A percentile compares a stretch with the other conserved stretches of the same genome.
phyloP scores from a whole-genome alignment of 78 protist species.

The Tieghemostelium lacteum region DNA sequence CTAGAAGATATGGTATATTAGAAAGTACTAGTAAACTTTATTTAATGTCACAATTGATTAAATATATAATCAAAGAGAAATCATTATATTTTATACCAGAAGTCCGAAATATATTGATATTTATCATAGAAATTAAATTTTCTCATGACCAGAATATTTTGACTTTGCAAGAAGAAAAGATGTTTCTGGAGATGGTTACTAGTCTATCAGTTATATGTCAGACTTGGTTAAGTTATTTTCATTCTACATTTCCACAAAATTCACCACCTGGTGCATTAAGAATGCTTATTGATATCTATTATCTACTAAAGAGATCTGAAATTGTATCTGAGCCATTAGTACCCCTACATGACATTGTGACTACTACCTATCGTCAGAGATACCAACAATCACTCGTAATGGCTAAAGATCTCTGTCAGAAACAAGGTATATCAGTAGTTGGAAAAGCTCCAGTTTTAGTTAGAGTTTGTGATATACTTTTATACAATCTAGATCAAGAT shows the following conservation, averaged over 20 bases:
- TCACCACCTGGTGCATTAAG: constrained; percentile 41
- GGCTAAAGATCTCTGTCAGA: constrained; percentile 22
- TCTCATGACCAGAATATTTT: constrained; percentile 44
- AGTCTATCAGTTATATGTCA: constrained; percentile 18
- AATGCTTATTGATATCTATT: constrained; percentile 65
- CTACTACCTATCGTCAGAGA: constrained; percentile 20
- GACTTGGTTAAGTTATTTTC: constrained; percentile 49
- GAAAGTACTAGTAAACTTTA: constrained; percentile 34
- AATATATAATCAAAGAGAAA: background rate
- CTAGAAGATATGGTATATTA: constrained; percentile 52
- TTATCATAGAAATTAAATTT: constrained; percentile 40
- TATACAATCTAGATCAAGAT: constrained; percentile 50
- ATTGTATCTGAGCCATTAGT: background rate
- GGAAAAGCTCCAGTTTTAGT: constrained; percentile 25
- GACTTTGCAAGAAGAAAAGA: constrained; percentile 11
- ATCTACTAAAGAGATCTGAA: constrained; percentile 30
- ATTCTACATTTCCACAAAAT: constrained; percentile 32
- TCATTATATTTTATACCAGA: constrained; percentile 41
- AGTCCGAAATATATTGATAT: constrained; percentile 16
- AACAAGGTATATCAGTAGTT: background rate
- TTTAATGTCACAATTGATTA: background rate
- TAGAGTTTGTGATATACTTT: constrained; percentile 46
- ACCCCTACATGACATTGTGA: constrained; percentile 25
- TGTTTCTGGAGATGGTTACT: background rate
- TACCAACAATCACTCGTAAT: constrained; percentile 9